Conservation (phyloP, 2,329 filamentous ascomycete species). For the Claviceps digitariae region DNA sequence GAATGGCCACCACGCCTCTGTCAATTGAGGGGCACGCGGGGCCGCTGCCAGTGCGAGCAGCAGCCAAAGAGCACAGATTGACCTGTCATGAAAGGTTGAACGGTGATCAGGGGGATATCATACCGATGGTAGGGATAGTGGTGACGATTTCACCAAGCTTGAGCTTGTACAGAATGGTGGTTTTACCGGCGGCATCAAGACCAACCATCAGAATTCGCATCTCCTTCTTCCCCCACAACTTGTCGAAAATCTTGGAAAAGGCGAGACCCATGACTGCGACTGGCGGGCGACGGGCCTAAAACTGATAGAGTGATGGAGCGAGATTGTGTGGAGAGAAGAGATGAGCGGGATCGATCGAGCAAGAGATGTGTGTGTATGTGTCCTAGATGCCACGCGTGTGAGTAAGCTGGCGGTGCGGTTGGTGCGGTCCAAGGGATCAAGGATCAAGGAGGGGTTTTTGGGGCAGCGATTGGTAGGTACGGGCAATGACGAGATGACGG, state of each 20-base stretch:
- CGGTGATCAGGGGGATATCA: constrained; percentile 18
- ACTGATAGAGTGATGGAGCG: constrained; percentile 4
- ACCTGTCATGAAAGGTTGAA: background rate
- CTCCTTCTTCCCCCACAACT: constrained; percentile 99
- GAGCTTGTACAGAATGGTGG: constrained; percentile 99
- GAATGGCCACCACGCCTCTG: background rate
- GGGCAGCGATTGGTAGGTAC: constrained; percentile 4
- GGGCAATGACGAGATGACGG: constrained; percentile 3
- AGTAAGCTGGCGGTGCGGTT: constrained; percentile 9
- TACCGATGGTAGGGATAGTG: constrained; percentile 97
- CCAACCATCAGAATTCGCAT: constrained; percentile 99
- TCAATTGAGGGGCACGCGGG: background rate
- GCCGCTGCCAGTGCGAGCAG: background rate
- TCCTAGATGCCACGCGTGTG: constrained; percentile 19
- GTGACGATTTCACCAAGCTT: constrained; percentile 99
- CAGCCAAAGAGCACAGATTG: background rate
- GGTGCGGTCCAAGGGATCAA: background rate
- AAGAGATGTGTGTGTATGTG: constrained; percentile 8
- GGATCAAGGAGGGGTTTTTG: constrained; percentile 11
- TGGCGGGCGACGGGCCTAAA: constrained; percentile 19
- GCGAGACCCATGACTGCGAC: constrained; percentile 88
- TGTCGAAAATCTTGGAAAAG: constrained; percentile 93
- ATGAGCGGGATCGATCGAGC: constrained; percentile 2
- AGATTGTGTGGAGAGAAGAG: background rate
- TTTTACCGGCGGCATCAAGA: constrained; percentile 99